These are phyloP conservation scores for Coemansia sp. DNA, from an alignment of 192 early-diverging fungal species.

Conservation along the genomic window DNA sequence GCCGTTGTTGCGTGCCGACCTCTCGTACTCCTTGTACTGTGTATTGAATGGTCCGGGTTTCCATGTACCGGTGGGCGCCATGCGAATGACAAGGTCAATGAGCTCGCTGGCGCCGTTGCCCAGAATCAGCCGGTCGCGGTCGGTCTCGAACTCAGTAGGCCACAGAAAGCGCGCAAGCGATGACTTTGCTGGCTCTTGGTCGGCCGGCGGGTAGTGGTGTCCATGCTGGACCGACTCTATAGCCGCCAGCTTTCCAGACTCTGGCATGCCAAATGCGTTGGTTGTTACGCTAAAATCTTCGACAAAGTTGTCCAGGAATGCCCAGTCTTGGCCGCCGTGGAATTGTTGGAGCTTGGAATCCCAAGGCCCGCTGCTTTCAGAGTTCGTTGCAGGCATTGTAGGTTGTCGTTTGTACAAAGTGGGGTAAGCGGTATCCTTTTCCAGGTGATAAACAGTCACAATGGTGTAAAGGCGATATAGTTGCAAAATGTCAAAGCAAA, in stretches of 20 bases:
- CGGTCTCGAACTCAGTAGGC: constrained; percentile 58
- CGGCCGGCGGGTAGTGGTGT: constrained; percentile 88
- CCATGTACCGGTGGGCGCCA: constrained; percentile 75
- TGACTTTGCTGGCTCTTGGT: constrained; percentile 89
- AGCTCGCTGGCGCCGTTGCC: constrained; percentile 91
- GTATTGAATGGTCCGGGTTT: constrained; percentile 81
- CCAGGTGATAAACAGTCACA: not conserved
- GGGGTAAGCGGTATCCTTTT: not conserved
- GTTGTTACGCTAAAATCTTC: constrained; percentile 93
- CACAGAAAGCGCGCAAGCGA: constrained; percentile 78
- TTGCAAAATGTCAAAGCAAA: not conserved
- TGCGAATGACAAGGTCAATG: constrained; percentile 83
- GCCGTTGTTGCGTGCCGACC: constrained; percentile 76
- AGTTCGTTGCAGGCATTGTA: constrained; percentile 12
- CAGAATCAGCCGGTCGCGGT: constrained; percentile 69
- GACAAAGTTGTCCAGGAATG: constrained; percentile 80
- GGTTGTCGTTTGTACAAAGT: not conserved
- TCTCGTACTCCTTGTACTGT: constrained; percentile 90
- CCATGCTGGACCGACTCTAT: constrained; percentile 63
- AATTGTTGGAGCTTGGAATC: constrained; percentile 87
- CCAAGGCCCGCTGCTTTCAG: constrained; percentile 58
- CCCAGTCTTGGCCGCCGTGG: constrained; percentile 87
- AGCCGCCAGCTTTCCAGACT: constrained; percentile 70
- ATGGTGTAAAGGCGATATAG: not conserved
- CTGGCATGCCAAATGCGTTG: constrained; percentile 82